These are phyloP conservation scores for Neurospora sp. DNA, from an alignment of 495 filamentous ascomycete species.

Conservation along the genomic window DNA sequence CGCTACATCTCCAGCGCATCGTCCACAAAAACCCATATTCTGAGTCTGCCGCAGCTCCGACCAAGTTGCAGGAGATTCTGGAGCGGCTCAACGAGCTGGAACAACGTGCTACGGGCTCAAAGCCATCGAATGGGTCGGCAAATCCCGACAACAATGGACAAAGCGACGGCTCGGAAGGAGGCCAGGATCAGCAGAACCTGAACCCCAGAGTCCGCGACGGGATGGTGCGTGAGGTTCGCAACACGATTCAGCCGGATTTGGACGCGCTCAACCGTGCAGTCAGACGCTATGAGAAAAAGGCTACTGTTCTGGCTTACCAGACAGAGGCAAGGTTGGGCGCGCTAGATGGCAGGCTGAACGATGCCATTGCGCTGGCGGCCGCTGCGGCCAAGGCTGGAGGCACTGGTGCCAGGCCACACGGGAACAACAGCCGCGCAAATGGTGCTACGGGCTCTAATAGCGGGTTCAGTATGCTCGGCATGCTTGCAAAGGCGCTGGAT, in stretches of 20 bases:
- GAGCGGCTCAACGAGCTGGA: constrained; percentile 65
- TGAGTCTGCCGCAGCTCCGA: constrained; percentile 27
- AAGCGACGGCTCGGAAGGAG: constrained; percentile 12
- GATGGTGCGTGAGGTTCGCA: constrained; percentile 52
- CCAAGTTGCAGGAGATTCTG: constrained; percentile 46
- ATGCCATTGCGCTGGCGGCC: constrained; percentile 70
- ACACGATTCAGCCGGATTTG: constrained; percentile 63
- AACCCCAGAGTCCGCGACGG: constrained; percentile 1
- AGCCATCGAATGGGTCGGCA: neutral
- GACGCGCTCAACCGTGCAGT: constrained; percentile 86
- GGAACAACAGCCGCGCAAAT: neutral
- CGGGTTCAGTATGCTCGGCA: neutral
- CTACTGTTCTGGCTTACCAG: constrained; percentile 56
- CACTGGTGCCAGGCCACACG: neutral
- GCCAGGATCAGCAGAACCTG: constrained; percentile 19
- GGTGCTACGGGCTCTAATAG: neutral
- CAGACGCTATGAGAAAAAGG: constrained; percentile 87
- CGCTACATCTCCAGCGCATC: constrained; percentile 71
- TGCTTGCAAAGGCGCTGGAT: neutral
- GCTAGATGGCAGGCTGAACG: constrained; percentile 58
- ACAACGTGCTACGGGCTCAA: constrained; percentile 31
- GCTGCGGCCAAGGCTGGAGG: constrained; percentile 49
- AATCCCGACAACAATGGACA: constrained; percentile 12
- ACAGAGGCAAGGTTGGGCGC: constrained; percentile 64
- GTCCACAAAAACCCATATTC: constrained; percentile 45